Conservation (phyloP, 2,329 filamentous ascomycete genomes). For the Sordariomycetes sp. region DNA sequence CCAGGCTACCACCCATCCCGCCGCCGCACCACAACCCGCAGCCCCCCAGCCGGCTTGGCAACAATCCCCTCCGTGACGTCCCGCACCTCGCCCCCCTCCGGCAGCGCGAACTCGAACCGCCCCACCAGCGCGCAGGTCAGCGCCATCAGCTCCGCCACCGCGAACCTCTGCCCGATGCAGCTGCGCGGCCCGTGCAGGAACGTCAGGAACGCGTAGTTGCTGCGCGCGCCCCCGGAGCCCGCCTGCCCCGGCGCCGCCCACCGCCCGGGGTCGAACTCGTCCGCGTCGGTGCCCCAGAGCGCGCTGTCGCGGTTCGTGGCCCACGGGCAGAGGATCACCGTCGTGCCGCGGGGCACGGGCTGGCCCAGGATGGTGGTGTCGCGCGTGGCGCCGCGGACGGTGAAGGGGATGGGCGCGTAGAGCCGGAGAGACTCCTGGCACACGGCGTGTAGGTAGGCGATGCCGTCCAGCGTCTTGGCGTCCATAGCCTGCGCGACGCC, state of each 20-base stretch:
- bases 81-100: slow-evolving; percentile 9
- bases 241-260: slow-evolving; percentile 25
- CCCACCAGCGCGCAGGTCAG: slow-evolving; percentile 10
- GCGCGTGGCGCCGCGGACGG: slow-evolving; percentile 15
- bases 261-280: slow-evolving; percentile 23
- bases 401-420: slow-evolving; percentile 23
- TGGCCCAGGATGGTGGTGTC: slow-evolving; percentile 20
- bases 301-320: slow-evolving; percentile 17
- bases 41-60: slow-evolving; percentile 8
- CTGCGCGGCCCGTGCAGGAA: slow-evolving; percentile 79
- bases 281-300: slow-evolving; percentile 24
- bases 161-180: slow-evolving; percentile 59
- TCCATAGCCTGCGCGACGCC: background rate
- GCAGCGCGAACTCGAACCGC: slow-evolving; percentile 9
- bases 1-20: no score
- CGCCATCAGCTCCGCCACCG: slow-evolving; percentile 11
- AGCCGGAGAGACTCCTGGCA: slow-evolving; percentile 29
- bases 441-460: slow-evolving; percentile 29
- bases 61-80: slow-evolving; percentile 12
- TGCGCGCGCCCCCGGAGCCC: slow-evolving; percentile 52
- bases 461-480: slow-evolving; percentile 18
- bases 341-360: slow-evolving; percentile 21
- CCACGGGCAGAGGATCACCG: slow-evolving; percentile 18
- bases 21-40: slow-evolving; percentile 4
- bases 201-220: slow-evolving; percentile 68